Conservation (phyloP, 192 early-diverging fungal species). For the Podochytrium sp. region DNA sequence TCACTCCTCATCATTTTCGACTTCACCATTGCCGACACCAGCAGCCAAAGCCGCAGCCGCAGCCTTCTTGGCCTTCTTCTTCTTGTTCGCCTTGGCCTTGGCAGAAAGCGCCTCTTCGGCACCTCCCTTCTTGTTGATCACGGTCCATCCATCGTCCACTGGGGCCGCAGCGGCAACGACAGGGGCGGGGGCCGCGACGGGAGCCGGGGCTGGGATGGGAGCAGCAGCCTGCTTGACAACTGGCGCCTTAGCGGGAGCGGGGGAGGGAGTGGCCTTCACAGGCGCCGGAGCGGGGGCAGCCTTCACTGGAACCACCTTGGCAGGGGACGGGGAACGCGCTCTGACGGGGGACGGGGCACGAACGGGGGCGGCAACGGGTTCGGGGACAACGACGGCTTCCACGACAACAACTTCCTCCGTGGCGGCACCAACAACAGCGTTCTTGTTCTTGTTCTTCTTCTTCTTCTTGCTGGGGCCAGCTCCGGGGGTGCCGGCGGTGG, state of each 20-base stretch:
- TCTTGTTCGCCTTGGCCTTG: slow-evolving; percentile 39
- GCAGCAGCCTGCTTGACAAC: neutral
- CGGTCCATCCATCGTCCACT: slow-evolving; percentile 45
- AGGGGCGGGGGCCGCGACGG: neutral
- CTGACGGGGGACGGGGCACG: slow-evolving; percentile 1
- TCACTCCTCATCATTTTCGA: slow-evolving; percentile 25
- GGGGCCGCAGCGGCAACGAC: neutral
- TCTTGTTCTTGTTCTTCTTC: slow-evolving; percentile 42
- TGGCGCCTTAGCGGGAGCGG: neutral
- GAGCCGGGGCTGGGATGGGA: neutral
- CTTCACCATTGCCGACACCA: slow-evolving; percentile 17
- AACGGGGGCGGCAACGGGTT: neutral
- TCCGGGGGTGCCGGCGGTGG: slow-evolving; percentile 3
- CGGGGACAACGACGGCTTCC: slow-evolving; percentile 2
- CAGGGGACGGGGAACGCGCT: slow-evolving; percentile 15
- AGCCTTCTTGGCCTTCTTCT: slow-evolving; percentile 55
- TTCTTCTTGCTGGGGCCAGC: slow-evolving; percentile 32
- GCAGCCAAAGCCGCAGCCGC: slow-evolving; percentile 18
- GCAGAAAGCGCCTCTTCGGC: slow-evolving; percentile 2
- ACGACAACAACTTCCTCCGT: neutral
- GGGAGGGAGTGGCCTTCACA: slow-evolving; percentile 4
- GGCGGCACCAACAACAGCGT: slow-evolving; percentile 2
- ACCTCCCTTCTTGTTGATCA: slow-evolving; percentile 37
- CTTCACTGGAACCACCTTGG: neutral
- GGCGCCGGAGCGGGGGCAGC: slow-evolving; percentile 17